Base-by-base conservation (phyloP, 495 filamentous ascomycete species). In the Annulohypoxylon maeteangense region DNA sequence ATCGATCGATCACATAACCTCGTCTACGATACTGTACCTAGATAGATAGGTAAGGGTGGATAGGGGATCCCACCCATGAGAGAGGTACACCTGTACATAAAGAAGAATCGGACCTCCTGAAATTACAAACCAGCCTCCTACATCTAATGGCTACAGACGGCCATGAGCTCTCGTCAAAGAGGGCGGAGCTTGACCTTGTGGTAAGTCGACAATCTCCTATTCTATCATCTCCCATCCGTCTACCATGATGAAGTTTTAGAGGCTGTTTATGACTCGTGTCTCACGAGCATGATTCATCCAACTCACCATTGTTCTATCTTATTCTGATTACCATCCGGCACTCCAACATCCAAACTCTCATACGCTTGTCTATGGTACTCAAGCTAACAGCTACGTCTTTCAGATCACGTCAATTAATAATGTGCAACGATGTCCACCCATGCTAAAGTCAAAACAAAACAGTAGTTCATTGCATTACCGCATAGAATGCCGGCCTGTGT, bases 261-360 rank as follows among this genome's bases (percentile, higher is more conserved):
- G 81, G 82, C 80, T 84, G 82, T 84, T 84, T 82, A 82, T 84
- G 80, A 84, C 76, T 76, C 68, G 65, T 64, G 32, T 64, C 57
- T 75, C 62, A 61, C 71, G 75, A 74, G 67, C 70, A 79, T 83
- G 81, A 81, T 83, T 83, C 80, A 75, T 79, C 60, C 51, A 76
- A 68, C 59, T 74, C 76, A 79, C 76, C 78, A 82, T 82, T 83
- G 80, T 82, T 83, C 80, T 80, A 74, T 78, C 62, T 67, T 71
- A 76, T 73, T 75, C 79, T 81, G 80, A 81, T 54, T 60, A 29
- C 16, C 53, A n/a, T 25, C 29, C 51, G 60, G 67, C 67, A 50
- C 11, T 5, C 11, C 31, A 27, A 48, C 29, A 40, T 34, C 10
- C 32, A 57, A 57, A 27, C 2, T 11, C 12, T 4, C 12, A 8